A percentile compares a stretch with the other conserved stretches of the same genome.
phyloP scores from a whole-genome alignment of 2,329 filamentous ascomycete genomes.

The Trichoderma arundinaceum region DNA sequence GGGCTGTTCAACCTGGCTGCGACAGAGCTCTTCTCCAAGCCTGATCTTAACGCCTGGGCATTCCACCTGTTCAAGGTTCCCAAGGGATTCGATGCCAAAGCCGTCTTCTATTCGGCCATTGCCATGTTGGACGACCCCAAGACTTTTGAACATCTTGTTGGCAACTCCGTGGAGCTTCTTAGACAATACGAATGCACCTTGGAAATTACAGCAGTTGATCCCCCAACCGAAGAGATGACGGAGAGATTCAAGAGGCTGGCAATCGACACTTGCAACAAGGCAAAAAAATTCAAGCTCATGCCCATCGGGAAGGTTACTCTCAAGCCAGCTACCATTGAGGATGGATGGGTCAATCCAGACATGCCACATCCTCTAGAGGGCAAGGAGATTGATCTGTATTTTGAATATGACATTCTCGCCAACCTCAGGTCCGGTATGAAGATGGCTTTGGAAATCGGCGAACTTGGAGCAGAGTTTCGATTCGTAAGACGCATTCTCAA shows the following conservation, averaged over 20 bases:
- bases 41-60: conserved; percentile 42
- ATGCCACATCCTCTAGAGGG: conserved; percentile 33
- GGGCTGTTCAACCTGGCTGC: conserved; percentile 83
- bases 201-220: conserved; percentile 62
- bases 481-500: conserved; percentile 67
- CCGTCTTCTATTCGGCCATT: conserved; percentile 53
- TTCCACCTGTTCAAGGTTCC: conserved; percentile 42
- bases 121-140: conserved; percentile 46
- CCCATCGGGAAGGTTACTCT: conserved; percentile 55
- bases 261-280: conserved; percentile 35
- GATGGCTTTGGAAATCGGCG: conserved; percentile 59
- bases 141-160: conserved; percentile 40
- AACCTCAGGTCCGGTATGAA: conserved; percentile 70
- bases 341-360: conserved; percentile 51
- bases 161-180: conserved; percentile 36
- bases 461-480: conserved; percentile 67
- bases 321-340: conserved; percentile 53
- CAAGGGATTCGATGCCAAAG: conserved; percentile 49
- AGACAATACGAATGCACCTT: conserved; percentile 61
- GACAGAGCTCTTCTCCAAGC: conserved; percentile 66
- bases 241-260: conserved; percentile 53
- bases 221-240: conserved; percentile 49
- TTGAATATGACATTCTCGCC: conserved; percentile 64
- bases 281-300: conserved; percentile 41
- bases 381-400: conserved; percentile 57